These are phyloP conservation scores for Emergomyces orientalis DNA, from an alignment of 2,329 filamentous ascomycete species.

Conservation along the genomic window DNA sequence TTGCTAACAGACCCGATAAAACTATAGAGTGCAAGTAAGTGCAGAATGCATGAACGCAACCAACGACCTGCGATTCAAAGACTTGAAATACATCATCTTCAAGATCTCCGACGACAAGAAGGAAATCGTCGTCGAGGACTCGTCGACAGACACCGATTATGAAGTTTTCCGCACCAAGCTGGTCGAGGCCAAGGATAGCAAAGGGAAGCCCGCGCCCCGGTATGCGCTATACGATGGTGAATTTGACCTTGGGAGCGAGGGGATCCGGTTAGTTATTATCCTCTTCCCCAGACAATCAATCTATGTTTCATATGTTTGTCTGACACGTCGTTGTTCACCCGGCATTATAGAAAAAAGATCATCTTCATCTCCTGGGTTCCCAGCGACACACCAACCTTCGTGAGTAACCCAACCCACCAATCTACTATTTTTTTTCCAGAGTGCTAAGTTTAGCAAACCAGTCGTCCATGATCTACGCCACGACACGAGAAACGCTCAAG, in stretches of 20 bases:
- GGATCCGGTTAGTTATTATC: conserved; percentile 25
- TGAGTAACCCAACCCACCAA: conserved; percentile 22
- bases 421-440: not conserved
- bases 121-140: conserved; percentile 41
- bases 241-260: conserved; percentile 39
- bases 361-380: conserved; percentile 44
- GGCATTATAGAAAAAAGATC: conserved; percentile 39
- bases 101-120: conserved; percentile 45
- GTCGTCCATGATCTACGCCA: conserved; percentile 45
- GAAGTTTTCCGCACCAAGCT: conserved; percentile 42
- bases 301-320: conserved; percentile 9
- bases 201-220: conserved; percentile 38
- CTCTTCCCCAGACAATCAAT: not conserved
- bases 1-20: not conserved
- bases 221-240: conserved; percentile 45
- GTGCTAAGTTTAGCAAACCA: conserved; percentile 12
- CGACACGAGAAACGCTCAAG: conserved; percentile 41
- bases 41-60: conserved; percentile 40
- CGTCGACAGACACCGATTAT: conserved; percentile 38
- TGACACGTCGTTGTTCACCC: not conserved
- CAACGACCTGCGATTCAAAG: conserved; percentile 41
- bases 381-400: conserved; percentile 31
- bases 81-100: conserved; percentile 44
- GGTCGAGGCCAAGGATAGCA: conserved; percentile 32
- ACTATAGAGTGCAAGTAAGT: conserved; percentile 36